Evolutionary conservation across 1,139 yeast genomes (phyloP), one percentile per base, ranked within the genome.

Genomic region (Ashbya aceris): DNA sequence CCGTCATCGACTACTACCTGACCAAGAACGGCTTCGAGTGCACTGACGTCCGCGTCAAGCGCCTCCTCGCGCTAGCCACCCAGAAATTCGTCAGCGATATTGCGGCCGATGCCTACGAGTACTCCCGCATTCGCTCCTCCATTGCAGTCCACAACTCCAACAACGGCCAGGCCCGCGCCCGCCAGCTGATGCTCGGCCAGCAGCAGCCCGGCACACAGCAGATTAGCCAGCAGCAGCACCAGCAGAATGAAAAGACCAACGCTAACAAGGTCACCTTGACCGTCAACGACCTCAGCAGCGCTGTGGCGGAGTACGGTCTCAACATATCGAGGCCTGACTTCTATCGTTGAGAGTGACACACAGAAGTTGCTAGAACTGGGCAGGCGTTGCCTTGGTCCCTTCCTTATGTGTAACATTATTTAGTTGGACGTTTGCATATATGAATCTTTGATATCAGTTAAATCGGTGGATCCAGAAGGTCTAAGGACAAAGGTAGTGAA

Each of bases 91-190:
- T 93, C 29, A 79, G 91, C 46, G 98, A 91, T 60, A 81, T 93
- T 32, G 96, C 98, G 1, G 87, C 89, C 14, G 97, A 93, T 61
- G 97, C 98, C 0, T 91, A 86, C 61, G 98, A 93, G 59, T 89
- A 86, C 60, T 83, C 95, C 8, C 70, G 97, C 47, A 91, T 93
- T 52, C 73, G 97, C 47, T 84, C 89, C 20, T 73, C 87, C 8
- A 76, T 86, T 5, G 80, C 95, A 0, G 94, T 85, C 14, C 82
- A 85, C 54, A 80, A 82, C 53, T 79, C 94, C 1, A 73, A 85
- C 36, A 86, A 86, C 56, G 95, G 95, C 3, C 95, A 85, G 58
- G 83, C 80, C 0, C 69, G 95, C 52, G 94, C 96, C 0, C 74
- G 86, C 50, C 89, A 44, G 68, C 79, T 57, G 69, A 77, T 59